Base-by-base conservation (phyloP, 2,329 filamentous ascomycete genomes). In the Blastomyces emzantsi region DNA sequence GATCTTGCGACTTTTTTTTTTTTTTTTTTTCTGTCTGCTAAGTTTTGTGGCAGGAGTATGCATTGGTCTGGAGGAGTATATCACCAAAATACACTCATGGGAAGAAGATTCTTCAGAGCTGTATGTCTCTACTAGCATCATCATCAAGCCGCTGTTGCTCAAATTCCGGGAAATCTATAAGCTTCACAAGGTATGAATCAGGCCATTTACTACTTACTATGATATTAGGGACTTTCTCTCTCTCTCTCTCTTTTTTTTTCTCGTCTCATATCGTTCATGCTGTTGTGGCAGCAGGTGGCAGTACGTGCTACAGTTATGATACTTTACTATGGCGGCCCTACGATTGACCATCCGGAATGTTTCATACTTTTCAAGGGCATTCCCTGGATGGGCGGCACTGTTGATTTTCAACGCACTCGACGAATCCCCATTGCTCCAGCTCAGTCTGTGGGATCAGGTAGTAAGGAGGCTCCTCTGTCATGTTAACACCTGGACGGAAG, bases 1-100 rank as follows among this genome's bases (percentile, higher is more conserved):
- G 75, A 77, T 59, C 57, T 78, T 6, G 67, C 73, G 65, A 72
- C 72, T 15, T 30, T 30, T n/a, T n/a, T n/a, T n/a, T n/a, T n/a
- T n/a, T n/a, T n/a, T n/a, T n/a, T n/a, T n/a, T 56, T 56, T 30
- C 8, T 3, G 17, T 56, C 52, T 19, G 19, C 52, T 11, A 56
- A 33, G 28, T 15, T 6, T 36, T 56, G 52, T 17, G 52, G 52
- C 28, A 17, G 52, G 52, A 19, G 30, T 56, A 56, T 30, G 15
- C 30, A 28, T 11, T 56, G 30, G 17, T 36, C 28, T 17, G 22
- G 52, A 56, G 28, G 51, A 55, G 22, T 30, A 28, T 55, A 55
- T 55, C 36, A 9, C 28, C 51, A 22, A 30, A 25, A 25, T 55
- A 30, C 28, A 30, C 28, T 4, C 28, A 30, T 30, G 28, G 28